Conservation (phyloP, 225 moss, liverwort and hornwort species). For the Antitrichia curtipendula region DNA sequence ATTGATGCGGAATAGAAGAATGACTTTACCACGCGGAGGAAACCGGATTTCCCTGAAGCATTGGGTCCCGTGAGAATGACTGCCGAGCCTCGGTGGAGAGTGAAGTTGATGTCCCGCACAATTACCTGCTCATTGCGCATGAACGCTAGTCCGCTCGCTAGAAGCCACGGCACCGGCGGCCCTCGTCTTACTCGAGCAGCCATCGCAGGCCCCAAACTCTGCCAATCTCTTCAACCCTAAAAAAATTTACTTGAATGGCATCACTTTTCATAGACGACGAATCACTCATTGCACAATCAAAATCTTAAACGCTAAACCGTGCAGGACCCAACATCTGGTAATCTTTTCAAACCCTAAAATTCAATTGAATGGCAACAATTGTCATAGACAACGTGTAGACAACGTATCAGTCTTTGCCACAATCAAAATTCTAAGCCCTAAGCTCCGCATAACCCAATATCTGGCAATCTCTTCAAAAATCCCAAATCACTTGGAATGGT, state of each 20-base stretch:
- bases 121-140: slow-evolving; percentile 83
- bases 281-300: not conserved
- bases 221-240: not conserved
- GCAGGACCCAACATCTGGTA: not conserved
- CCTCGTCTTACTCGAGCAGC: slow-evolving; percentile 15
- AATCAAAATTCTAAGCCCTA: not conserved
- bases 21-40: slow-evolving; percentile 54
- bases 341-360: not conserved
- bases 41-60: slow-evolving; percentile 81
- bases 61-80: slow-evolving; percentile 72
- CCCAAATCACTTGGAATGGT: not conserved
- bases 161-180: slow-evolving; percentile 63
- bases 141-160: slow-evolving; percentile 66
- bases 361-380: not conserved
- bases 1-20: not conserved
- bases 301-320: not conserved
- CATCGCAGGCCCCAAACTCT: not conserved
- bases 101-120: slow-evolving; percentile 74
- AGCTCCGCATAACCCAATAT: not conserved
- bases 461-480: not conserved
- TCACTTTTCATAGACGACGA: not conserved
- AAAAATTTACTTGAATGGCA: not conserved
- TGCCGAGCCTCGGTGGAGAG: slow-evolving; percentile 55
- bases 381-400: not conserved
- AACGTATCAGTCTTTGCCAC: not conserved